A percentile compares a stretch with the other conserved stretches of the same genome.
These are phyloP conservation scores for Diaporthe destruens DNA, from an alignment of 2,329 filamentous ascomycete species.

Conservation along the genomic window DNA sequence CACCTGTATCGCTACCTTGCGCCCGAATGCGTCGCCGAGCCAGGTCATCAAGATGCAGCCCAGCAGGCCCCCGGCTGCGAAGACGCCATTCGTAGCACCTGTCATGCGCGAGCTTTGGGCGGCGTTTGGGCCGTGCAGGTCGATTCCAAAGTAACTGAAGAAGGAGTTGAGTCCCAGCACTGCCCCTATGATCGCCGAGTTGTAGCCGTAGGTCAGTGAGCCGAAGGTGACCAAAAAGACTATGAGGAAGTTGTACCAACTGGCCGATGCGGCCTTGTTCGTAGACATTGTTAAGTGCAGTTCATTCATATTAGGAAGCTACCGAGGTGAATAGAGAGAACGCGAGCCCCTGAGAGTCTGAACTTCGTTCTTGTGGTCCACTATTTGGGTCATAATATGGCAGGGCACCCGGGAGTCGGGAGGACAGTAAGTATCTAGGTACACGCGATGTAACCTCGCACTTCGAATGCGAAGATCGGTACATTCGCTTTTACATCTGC, in stretches of 20 bases:
- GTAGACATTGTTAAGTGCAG: not conserved
- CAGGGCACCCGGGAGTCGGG: too few relatives aligned
- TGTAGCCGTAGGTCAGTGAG: constrained; percentile 47
- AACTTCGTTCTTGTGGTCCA: not conserved
- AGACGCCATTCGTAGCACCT: constrained; percentile 41
- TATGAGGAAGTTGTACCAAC: constrained; percentile 38
- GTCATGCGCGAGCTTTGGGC: constrained; percentile 31
- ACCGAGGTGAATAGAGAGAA: not conserved
- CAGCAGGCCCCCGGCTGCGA: constrained; percentile 44
- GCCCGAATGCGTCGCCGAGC: constrained; percentile 44
- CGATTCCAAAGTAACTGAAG: constrained; percentile 44
- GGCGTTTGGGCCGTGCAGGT: constrained; percentile 28
- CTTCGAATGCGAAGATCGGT: not conserved
- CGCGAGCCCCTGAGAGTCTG: not conserved
- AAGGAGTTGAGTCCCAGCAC: constrained; percentile 44
- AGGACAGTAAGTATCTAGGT: too few relatives aligned
- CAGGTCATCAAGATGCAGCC: constrained; percentile 43
- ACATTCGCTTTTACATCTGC: constrained; percentile 1
- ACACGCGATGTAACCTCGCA: not conserved
- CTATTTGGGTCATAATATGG: too few relatives aligned
- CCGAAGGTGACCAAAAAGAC: constrained; percentile 45
- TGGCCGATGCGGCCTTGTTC: not conserved
- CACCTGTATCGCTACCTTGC: constrained; percentile 43
- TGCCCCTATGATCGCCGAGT: constrained; percentile 44
- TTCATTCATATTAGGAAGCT: not conserved